Percentiles rank a stretch among this genome's conserved stretches.
Evolutionary conservation across 140 eudicot species (phyloP).

Genomic region (Oenanthe javanica): DNA sequence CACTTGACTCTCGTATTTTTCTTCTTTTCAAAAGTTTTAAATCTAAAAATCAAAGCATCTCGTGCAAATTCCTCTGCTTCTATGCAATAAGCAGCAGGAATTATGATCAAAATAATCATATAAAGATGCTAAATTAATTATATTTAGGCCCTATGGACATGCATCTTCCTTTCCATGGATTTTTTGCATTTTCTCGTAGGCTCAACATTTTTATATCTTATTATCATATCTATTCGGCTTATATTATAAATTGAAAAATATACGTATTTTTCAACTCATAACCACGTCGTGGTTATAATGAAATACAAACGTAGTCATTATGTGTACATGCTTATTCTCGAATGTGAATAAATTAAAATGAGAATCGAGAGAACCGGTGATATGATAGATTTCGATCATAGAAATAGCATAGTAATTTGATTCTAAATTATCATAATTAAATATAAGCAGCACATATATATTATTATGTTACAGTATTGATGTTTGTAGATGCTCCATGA

Average conservation of each 20-base stretch:
- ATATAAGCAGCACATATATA: too few relatives aligned
- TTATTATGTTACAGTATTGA: not conserved
- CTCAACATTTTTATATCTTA: conserved; percentile 22
- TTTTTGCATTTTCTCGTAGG: conserved; percentile 68
- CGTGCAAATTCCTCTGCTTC: conserved; percentile 22
- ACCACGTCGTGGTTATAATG: too few relatives aligned
- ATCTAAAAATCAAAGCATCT: conserved; percentile 15
- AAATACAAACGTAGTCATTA: too few relatives aligned
- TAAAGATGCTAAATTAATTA: conserved; percentile 41
- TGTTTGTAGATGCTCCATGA: conserved; percentile 38
- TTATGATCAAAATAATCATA: not conserved
- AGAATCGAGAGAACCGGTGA: too few relatives aligned
- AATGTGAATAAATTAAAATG: too few relatives aligned
- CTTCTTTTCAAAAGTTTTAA: not conserved
- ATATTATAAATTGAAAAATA: too few relatives aligned
- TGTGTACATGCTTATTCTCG: too few relatives aligned
- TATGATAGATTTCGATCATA: too few relatives aligned
- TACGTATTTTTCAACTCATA: too few relatives aligned
- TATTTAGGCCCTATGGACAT: conserved; percentile 52
- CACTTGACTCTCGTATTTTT: not conserved
- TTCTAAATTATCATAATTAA: too few relatives aligned
- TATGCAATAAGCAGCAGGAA: conserved; percentile 21
- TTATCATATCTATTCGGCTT: too few relatives aligned
- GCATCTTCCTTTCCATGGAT: conserved; percentile 36
- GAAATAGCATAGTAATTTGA: too few relatives aligned